These are phyloP conservation scores for Nitzschia sp. DNA, from an alignment of 108 stramenopile genomes.

Conservation along the genomic window DNA sequence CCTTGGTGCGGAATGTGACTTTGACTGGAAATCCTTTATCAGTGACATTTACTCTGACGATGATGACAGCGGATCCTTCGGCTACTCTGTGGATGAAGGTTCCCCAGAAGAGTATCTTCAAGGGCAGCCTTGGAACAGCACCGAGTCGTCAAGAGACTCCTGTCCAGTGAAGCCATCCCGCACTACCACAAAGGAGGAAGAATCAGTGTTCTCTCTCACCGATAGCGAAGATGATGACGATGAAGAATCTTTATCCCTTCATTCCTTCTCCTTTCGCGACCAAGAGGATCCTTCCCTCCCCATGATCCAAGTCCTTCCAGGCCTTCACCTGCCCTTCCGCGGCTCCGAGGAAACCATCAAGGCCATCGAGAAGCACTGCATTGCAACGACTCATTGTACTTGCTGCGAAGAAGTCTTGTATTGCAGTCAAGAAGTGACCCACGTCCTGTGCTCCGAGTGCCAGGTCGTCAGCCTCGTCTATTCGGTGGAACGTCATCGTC, in stretches of 20 bases:
- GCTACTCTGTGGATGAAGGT: not conserved
- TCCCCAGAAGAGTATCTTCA: not conserved
- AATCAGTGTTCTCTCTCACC: not conserved
- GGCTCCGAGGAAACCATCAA: not conserved
- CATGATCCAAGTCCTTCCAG: not conserved
- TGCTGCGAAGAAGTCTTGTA: not conserved
- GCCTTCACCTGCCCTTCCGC: not conserved
- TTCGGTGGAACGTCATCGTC: not conserved
- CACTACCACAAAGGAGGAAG: not conserved
- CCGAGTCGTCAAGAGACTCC: not conserved
- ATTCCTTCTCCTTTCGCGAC: not conserved
- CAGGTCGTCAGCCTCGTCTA: not conserved
- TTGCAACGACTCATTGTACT: not conserved
- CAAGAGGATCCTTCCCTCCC: not conserved
- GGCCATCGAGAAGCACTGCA: not conserved
- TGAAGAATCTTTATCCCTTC: not conserved
- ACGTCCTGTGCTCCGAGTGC: conserved; percentile 2
- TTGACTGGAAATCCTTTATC: too few species aligned
- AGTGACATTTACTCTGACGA: not conserved
- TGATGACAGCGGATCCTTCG: not conserved
- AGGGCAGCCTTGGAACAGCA: not conserved
- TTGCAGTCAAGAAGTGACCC: not conserved
- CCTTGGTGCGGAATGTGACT: too few species aligned
- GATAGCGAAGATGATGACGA: not conserved
- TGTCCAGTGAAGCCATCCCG: not conserved